Base-by-base conservation (phyloP, 305 asterid species). In the Coffea humblotiana region DNA sequence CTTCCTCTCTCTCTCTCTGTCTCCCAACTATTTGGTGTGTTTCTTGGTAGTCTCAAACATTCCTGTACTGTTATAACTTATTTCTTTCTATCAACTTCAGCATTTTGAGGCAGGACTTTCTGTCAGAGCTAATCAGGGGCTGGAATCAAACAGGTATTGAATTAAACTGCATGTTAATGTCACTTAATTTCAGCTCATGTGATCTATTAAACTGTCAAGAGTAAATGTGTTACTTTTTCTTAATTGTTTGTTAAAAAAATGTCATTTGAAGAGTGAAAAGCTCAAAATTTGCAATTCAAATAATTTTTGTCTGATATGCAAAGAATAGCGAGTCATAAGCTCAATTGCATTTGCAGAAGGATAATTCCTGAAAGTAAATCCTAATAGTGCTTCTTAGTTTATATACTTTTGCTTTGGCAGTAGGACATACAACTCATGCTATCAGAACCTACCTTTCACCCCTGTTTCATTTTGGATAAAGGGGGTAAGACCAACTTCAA, bases 51-150 rank as follows among this genome's bases (percentile, higher is more conserved):
- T 63, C 10, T 67, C 51, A 69, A 48, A 43, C 74, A 18, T 25
- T 37, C 9, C n/a, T 54, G 47, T 18, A 79, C 61, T 48, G 16
- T 40, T n/a, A 48, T 3, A 51, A 14, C 25, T 60, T 72, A 4
- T 47, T 3, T 49, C 48, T 54, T 65, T 37, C 10, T 19, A 18
- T 84, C 82, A 64, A 82, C 89, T 86, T 81, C 97, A 95, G 99
- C 99, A 95, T 92, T 95, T 89, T 83, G 97, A 95, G 88, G 96
- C 98, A 19, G 99, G 99, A 82, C 97, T 93, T 63, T 80, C 97
- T 6, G 91, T 89, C 86, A 86, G 92, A 83, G 88, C 86, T 70
- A 89, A 87, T 84, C 91, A 80, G 78, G 97, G 97, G 72, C 88
- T 91, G 74, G 93, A 87, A 81, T 80, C 97, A 74, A 92, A 92